phyloP scores from a whole-genome alignment of 2,329 filamentous ascomycete genomes.

The Aspergillus sp. region DNA sequence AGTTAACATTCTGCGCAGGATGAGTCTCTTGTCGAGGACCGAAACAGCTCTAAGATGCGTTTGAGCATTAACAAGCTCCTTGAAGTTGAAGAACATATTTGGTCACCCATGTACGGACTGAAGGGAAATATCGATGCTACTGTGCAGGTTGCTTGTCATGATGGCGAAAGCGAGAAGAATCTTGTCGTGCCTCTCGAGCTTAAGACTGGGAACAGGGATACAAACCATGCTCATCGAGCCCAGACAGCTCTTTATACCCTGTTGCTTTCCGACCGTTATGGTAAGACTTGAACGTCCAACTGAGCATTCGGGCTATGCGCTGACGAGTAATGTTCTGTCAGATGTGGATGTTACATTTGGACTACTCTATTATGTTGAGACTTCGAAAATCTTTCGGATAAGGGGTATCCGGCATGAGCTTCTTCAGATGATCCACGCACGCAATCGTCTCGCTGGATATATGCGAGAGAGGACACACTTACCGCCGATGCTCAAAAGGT shows the following conservation, averaged over 20 bases:
- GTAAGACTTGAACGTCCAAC: conserved; percentile 32
- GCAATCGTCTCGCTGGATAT: conserved; percentile 83
- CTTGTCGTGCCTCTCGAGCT: conserved; percentile 91
- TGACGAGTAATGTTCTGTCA: conserved; percentile 19
- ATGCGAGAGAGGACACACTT: conserved; percentile 78
- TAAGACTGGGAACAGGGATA: conserved; percentile 82
- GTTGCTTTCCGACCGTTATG: conserved; percentile 86
- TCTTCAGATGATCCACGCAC: conserved; percentile 93
- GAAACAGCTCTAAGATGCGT: conserved; percentile 70
- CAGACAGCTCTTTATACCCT: conserved; percentile 95
- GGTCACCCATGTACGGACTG: conserved; percentile 95
- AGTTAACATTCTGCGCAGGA: conserved; percentile 43
- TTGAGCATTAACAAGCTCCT: conserved; percentile 91
- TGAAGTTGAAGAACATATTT: conserved; percentile 95
- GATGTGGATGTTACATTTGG: conserved; percentile 89
- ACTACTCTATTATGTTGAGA: conserved; percentile 92
- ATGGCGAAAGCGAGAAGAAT: conserved; percentile 63
- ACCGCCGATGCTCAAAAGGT: conserved; percentile 80
- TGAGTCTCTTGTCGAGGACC: conserved; percentile 73
- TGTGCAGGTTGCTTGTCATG: conserved; percentile 78
- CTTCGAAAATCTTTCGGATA: conserved; percentile 78
- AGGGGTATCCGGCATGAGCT: conserved; percentile 83
- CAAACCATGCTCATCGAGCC: conserved; percentile 78
- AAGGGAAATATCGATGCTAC: conserved; percentile 99
- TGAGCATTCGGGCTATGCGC: no score